phyloP scores from a whole-genome alignment of 2,329 filamentous ascomycete genomes.

The Simplicillium sp. region DNA sequence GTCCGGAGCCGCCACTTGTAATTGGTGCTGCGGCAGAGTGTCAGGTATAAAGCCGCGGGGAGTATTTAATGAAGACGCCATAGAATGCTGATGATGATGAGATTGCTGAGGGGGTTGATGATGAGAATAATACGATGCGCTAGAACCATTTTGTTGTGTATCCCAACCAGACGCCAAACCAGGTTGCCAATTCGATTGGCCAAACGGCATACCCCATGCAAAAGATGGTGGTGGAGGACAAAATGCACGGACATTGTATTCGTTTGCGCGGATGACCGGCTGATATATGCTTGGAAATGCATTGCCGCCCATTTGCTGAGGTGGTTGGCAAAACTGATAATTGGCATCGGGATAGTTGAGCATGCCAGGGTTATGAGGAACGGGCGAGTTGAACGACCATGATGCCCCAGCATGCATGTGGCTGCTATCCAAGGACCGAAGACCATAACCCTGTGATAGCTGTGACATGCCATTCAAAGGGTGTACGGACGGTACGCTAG shows the following conservation, averaged over 20 bases:
- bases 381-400: not conserved
- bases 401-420: not conserved
- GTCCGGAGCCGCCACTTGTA: not conserved
- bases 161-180: conserved; percentile 1
- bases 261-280: conserved; percentile 22
- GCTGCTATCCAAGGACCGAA: not conserved
- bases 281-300: conserved; percentile 15
- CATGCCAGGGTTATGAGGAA: not conserved
- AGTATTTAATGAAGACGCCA: too few relatives aligned
- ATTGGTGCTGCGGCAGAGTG: too few relatives aligned
- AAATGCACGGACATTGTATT: conserved; percentile 27
- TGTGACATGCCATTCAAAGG: too few relatives aligned
- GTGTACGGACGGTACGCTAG: not conserved
- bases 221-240: conserved; percentile 23
- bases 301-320: not conserved
- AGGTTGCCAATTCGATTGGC: conserved; percentile 15
- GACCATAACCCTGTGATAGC: not conserved
- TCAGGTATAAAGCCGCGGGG: too few relatives aligned
- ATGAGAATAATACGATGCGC: too few relatives aligned
- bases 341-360: conserved; percentile 6
- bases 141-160: too few relatives aligned
- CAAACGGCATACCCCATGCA: conserved; percentile 19
- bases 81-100: too few relatives aligned
- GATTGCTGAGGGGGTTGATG: too few relatives aligned
- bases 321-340: not conserved